phyloP scores from a whole-genome alignment of 352 stramenopile species.

The Globisporangium canariense region DNA sequence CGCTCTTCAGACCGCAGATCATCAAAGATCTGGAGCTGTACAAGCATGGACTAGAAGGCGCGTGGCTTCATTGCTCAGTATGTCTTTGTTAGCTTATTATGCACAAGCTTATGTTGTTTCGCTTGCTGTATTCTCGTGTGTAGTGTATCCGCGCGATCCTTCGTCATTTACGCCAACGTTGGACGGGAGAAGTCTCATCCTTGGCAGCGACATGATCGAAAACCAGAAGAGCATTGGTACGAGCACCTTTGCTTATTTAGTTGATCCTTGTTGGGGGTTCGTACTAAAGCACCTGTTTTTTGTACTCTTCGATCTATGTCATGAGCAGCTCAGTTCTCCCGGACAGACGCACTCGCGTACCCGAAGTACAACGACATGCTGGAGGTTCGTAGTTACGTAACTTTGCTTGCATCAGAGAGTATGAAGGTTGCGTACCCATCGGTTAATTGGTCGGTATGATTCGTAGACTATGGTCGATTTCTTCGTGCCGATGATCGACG shows the following conservation, averaged over 20 bases:
- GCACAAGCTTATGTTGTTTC: not conserved
- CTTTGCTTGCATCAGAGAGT: not conserved
- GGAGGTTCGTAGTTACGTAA: slow-evolving; percentile 29
- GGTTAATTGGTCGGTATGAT: not conserved
- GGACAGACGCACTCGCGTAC: slow-evolving; percentile 71
- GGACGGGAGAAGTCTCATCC: slow-evolving; percentile 72
- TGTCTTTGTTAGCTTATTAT: not conserved
- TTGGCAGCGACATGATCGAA: slow-evolving; percentile 68
- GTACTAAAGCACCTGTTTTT: too few species aligned
- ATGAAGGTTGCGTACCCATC: not conserved
- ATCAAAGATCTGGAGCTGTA: slow-evolving; percentile 87
- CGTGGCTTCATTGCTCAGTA: not conserved
- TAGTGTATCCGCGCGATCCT: slow-evolving; percentile 77
- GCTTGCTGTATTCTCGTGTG: not conserved
- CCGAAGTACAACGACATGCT: slow-evolving; percentile 82
- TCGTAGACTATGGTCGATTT: slow-evolving; percentile 72
- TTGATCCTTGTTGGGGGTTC: not conserved
- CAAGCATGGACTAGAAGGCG: slow-evolving; percentile 71
- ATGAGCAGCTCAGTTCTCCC: slow-evolving; percentile 75
- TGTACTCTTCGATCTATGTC: not conserved
- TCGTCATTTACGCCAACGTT: slow-evolving; percentile 87
- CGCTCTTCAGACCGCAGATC: slow-evolving; percentile 87
- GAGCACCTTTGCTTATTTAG: not conserved
- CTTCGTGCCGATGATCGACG: slow-evolving; percentile 78
- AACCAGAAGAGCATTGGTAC: slow-evolving; percentile 77